phyloP scores from a whole-genome alignment of 768 basidiomycete species.

The Calocybe cyanea region DNA sequence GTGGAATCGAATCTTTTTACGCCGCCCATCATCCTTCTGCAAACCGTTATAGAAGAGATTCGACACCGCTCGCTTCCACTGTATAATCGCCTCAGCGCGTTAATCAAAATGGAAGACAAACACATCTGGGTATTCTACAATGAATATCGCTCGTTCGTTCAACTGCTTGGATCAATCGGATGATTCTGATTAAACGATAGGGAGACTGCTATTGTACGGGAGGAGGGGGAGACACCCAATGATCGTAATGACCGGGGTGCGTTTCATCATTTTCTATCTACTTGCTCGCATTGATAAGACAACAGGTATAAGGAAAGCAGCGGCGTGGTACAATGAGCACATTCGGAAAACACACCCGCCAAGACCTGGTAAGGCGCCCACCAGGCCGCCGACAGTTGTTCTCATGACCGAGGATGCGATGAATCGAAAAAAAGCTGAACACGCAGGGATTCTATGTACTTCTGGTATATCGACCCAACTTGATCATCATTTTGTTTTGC shows the following conservation, averaged over 20 bases:
- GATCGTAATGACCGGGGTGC: constrained; percentile 92
- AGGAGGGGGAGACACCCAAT: constrained; percentile 81
- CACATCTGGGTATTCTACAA: constrained; percentile 84
- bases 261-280: constrained; percentile 6
- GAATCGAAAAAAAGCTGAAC: constrained; percentile 73
- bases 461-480: constrained; percentile 47
- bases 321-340: constrained; percentile 84
- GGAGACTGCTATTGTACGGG: constrained; percentile 75
- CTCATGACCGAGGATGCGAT: constrained; percentile 88
- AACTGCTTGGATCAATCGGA: not conserved
- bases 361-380: constrained; percentile 44
- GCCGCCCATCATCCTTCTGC: constrained; percentile 83
- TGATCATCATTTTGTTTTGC: not conserved
- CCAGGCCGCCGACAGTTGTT: constrained; percentile 57
- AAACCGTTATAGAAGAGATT: constrained; percentile 96
- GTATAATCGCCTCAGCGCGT: constrained; percentile 85
- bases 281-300: not conserved
- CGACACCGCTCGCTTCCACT: constrained; percentile 90
- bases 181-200: constrained; percentile 32
- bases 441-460: constrained; percentile 53
- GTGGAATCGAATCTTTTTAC: constrained; percentile 74
- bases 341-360: constrained; percentile 49
- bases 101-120: constrained; percentile 84
- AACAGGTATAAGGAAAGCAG: constrained; percentile 82
- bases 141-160: constrained; percentile 73